These are phyloP conservation scores for Coriaria nepalensis DNA, from an alignment of 306 rosid genomes.

Conservation along the genomic window DNA sequence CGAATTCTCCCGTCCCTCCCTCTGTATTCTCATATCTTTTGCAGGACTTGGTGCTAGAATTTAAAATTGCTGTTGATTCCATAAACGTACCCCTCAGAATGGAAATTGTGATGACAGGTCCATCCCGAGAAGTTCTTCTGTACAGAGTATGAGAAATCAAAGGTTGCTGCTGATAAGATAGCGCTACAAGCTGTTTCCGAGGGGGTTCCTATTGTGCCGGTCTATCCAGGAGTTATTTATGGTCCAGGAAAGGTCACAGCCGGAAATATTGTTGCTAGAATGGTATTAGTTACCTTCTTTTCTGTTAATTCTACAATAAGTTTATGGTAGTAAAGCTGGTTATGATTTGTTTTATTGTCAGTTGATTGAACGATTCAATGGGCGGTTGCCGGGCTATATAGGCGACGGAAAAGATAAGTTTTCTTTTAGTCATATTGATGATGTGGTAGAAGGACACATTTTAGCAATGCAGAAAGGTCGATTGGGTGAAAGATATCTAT, in stretches of 20 bases:
- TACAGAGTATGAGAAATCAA: constrained; percentile 88
- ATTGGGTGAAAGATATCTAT: constrained; percentile 58
- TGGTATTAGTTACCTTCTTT: constrained; percentile 29
- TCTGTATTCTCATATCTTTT: too few species aligned
- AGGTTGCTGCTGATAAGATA: constrained; percentile 55
- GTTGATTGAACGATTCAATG: constrained; percentile 64
- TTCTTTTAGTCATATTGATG: constrained; percentile 79
- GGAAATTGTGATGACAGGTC: constrained; percentile 24
- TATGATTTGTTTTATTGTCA: constrained; percentile 17
- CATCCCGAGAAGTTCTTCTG: constrained; percentile 68
- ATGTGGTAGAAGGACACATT: constrained; percentile 79
- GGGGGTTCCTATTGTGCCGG: constrained; percentile 46
- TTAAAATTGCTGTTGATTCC: constrained; percentile 1
- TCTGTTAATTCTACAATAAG: background rate
- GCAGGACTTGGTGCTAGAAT: background rate
- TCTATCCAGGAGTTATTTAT: constrained; percentile 87
- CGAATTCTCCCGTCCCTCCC: too few species aligned
- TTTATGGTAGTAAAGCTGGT: background rate
- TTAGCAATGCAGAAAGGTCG: constrained; percentile 52
- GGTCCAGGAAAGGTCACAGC: constrained; percentile 83
- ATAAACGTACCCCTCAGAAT: background rate
- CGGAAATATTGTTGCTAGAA: constrained; percentile 55
- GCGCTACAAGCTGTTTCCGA: constrained; percentile 57
- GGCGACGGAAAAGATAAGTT: constrained; percentile 53
- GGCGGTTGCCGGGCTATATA: constrained; percentile 80